Percentiles rank a stretch among this genome's conserved stretches.
These are phyloP conservation scores for Sarocladium strictum DNA, from an alignment of 2,329 filamentous ascomycete genomes.

Conservation along the genomic window DNA sequence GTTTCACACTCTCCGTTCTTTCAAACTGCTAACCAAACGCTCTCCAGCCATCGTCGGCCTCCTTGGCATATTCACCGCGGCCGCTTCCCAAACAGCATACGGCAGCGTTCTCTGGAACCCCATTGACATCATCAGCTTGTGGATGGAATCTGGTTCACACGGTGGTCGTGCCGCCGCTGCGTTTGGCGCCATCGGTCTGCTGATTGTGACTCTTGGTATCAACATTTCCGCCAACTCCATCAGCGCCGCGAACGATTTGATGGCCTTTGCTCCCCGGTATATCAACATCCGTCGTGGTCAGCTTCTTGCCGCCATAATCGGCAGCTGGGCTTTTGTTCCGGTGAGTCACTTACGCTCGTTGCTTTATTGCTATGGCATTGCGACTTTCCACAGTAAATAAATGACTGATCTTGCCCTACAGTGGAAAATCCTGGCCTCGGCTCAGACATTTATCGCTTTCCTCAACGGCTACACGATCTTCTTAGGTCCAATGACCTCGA, in stretches of 20 bases:
- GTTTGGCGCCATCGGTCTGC: constrained; percentile 46
- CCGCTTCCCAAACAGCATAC: constrained; percentile 5
- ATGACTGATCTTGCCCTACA: no score
- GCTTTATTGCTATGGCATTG: no score
- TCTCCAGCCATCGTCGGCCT: constrained; percentile 6
- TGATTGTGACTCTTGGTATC: constrained; percentile 49
- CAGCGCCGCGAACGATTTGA: constrained; percentile 50
- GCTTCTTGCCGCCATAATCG: constrained; percentile 39
- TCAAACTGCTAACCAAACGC: constrained; percentile 5
- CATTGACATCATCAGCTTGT: no score
- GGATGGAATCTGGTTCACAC: no score
- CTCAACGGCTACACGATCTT: constrained; percentile 39
- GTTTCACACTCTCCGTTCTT: constrained; percentile 4
- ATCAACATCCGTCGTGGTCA: constrained; percentile 51
- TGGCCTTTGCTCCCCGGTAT: constrained; percentile 43
- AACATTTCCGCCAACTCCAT: constrained; percentile 51
- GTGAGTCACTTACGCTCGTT: no score
- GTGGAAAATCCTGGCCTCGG: constrained; percentile 19
- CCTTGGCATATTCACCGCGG: constrained; percentile 5
- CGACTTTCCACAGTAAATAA: no score
- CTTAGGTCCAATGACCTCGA: constrained; percentile 55
- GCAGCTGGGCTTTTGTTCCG: constrained; percentile 13
- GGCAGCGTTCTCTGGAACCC: constrained; percentile 1
- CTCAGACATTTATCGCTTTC: constrained; percentile 10
- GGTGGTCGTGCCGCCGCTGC: constrained; percentile 36